A percentile compares a stretch with the other conserved stretches of the same genome.
phyloP scores from a whole-genome alignment of 257 asterid species.

The Penstemon eatonii region DNA sequence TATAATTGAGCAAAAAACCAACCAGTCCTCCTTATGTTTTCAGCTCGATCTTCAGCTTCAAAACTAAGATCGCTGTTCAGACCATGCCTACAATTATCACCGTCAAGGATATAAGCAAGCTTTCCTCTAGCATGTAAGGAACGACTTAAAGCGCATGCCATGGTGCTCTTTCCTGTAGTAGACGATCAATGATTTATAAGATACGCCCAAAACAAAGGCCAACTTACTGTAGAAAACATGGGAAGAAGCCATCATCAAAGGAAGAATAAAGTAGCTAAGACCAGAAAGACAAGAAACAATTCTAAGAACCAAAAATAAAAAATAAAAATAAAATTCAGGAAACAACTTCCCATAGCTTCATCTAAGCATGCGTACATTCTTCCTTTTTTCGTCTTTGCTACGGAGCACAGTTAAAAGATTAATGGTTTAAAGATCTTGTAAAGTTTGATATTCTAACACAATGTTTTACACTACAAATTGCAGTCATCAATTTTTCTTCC shows the following conservation, averaged over 20 bases:
- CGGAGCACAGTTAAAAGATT: neutral
- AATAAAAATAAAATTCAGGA: neutral
- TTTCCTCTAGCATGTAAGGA: constrained; percentile 88
- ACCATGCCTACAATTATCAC: constrained; percentile 98
- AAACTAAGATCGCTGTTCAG: constrained; percentile 84
- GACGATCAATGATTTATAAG: constrained; percentile 16
- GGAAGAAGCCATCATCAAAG: neutral
- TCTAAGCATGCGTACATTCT: neutral
- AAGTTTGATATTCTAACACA: neutral
- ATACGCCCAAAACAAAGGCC: constrained; percentile 2
- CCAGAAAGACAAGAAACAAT: neutral
- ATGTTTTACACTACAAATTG: neutral
- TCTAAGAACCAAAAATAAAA: neutral
- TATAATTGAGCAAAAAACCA: constrained; percentile 26
- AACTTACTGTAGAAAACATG: neutral
- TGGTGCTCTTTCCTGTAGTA: constrained; percentile 82
- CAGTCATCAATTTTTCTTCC: neutral
- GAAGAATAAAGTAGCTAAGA: neutral
- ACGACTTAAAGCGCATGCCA: constrained; percentile 85
- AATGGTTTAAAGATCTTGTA: neutral
- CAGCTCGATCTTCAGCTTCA: constrained; percentile 89
- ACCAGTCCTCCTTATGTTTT: constrained; percentile 96
- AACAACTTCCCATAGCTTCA: constrained; percentile 1
- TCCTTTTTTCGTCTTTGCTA: neutral
- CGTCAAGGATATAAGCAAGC: constrained; percentile 88